Conservation (phyloP, 108 stramenopile species). For the Cyclotella kingstonii region DNA sequence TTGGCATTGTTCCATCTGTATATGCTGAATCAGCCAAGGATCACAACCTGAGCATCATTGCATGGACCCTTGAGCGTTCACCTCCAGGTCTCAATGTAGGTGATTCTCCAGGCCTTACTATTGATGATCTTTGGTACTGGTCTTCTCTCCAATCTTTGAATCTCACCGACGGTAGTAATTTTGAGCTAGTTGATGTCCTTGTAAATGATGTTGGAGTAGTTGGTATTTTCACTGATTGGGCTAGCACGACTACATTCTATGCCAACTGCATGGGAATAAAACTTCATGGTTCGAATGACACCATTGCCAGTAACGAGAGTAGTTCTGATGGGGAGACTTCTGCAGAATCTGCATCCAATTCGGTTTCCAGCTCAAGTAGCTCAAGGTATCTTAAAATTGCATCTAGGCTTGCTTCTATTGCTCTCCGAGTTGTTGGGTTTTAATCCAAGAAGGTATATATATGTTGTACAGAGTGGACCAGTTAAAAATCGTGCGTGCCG, state of each 20-base stretch:
- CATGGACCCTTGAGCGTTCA: slow-evolving; percentile 73
- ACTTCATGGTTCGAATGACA: background rate
- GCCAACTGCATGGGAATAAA: slow-evolving; percentile 64
- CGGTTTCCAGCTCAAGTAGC: background rate
- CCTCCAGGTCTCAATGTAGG: slow-evolving; percentile 29
- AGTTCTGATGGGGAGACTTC: background rate
- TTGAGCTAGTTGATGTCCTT: slow-evolving; percentile 51
- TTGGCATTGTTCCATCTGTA: slow-evolving; percentile 32
- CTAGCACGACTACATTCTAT: slow-evolving; percentile 66
- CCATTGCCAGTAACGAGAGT: background rate
- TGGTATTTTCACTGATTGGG: slow-evolving; percentile 75
- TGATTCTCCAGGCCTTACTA: slow-evolving; percentile 24
- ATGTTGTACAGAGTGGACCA: no score
- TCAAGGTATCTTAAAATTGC: slow-evolving; percentile 5
- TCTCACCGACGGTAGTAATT: slow-evolving; percentile 49
- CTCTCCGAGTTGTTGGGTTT: slow-evolving; percentile 8
- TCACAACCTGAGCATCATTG: slow-evolving; percentile 54
- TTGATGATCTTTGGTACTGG: slow-evolving; percentile 53
- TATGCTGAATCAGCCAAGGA: slow-evolving; percentile 49
- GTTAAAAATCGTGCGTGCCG: no score
- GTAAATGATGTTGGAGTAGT: slow-evolving; percentile 56
- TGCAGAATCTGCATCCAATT: background rate
- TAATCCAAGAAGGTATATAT: no score
- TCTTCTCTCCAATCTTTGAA: slow-evolving; percentile 25
- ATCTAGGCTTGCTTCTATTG: slow-evolving; percentile 5